phyloP scores from a whole-genome alignment of 73 alveolate species.

The Paraurostyla sp. region DNA sequence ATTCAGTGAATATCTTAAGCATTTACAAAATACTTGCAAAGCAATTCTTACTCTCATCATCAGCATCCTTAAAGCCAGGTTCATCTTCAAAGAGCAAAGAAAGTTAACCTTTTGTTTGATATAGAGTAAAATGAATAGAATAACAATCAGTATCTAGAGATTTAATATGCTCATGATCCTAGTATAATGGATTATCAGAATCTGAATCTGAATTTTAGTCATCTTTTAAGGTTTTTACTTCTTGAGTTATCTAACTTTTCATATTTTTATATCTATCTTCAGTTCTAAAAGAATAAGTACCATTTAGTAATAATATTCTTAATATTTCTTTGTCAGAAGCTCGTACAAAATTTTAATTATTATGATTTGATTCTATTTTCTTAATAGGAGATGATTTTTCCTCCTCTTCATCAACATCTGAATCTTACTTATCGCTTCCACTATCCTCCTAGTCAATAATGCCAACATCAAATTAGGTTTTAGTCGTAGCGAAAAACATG shows the following conservation, averaged over 20 bases:
- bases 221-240: neutral
- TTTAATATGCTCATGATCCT: neutral
- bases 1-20: too few species aligned
- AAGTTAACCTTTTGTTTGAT: neutral
- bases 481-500: conserved; percentile 18
- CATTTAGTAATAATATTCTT: neutral
- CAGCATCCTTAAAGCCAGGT: neutral
- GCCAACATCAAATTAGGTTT: neutral
- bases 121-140: neutral
- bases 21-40: neutral
- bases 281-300: neutral
- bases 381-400: neutral
- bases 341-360: neutral
- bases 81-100: neutral
- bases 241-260: neutral
- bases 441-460: neutral
- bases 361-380: neutral
- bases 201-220: neutral
- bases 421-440: neutral
- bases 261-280: neutral
- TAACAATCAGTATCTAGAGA: neutral
- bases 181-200: neutral
- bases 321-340: neutral
- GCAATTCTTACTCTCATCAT: neutral
- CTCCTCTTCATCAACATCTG: neutral